phyloP scores from a whole-genome alignment of 352 stramenopile genomes.

The Globisporangium uncinulatum region DNA sequence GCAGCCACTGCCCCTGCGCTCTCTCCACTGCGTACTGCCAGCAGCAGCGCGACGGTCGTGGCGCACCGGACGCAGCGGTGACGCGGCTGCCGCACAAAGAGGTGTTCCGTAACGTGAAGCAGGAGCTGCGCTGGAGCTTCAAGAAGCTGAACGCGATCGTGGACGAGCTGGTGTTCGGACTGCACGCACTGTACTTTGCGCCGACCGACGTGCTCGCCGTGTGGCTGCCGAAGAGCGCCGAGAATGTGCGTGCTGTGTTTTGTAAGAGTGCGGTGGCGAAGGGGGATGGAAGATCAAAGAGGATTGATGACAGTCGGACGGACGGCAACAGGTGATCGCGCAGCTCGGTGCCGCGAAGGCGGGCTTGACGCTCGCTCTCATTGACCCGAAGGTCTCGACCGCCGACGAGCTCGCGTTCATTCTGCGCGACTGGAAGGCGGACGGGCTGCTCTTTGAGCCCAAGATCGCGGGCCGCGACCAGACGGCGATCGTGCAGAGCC shows the following conservation, averaged over 20 bases:
- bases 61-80: slow-evolving; percentile 66
- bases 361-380: slow-evolving; percentile 76
- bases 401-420: slow-evolving; percentile 78
- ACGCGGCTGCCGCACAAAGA: slow-evolving; percentile 81
- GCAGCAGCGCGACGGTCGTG: slow-evolving; percentile 70
- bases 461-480: slow-evolving; percentile 76
- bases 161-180: slow-evolving; percentile 73
- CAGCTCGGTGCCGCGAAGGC: slow-evolving; percentile 82
- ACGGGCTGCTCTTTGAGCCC: slow-evolving; percentile 76
- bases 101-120: slow-evolving; percentile 73
- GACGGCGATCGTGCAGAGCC: slow-evolving; percentile 54
- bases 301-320: background rate
- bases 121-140: slow-evolving; percentile 84
- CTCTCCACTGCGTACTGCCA: slow-evolving; percentile 42
- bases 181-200: slow-evolving; percentile 69
- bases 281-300: no score
- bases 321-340: slow-evolving; percentile 41
- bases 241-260: slow-evolving; percentile 44
- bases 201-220: slow-evolving; percentile 70
- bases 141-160: slow-evolving; percentile 73
- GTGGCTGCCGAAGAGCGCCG: slow-evolving; percentile 80
- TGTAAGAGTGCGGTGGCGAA: no score
- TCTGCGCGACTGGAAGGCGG: slow-evolving; percentile 75
- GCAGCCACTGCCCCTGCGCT: no score
- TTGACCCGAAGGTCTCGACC: slow-evolving; percentile 67